Percentiles rank a stretch among this genome's conserved stretches.
These are phyloP conservation scores for Fusarium sp. DNA, from an alignment of 2,329 filamentous ascomycete genomes.

Conservation along the genomic window DNA sequence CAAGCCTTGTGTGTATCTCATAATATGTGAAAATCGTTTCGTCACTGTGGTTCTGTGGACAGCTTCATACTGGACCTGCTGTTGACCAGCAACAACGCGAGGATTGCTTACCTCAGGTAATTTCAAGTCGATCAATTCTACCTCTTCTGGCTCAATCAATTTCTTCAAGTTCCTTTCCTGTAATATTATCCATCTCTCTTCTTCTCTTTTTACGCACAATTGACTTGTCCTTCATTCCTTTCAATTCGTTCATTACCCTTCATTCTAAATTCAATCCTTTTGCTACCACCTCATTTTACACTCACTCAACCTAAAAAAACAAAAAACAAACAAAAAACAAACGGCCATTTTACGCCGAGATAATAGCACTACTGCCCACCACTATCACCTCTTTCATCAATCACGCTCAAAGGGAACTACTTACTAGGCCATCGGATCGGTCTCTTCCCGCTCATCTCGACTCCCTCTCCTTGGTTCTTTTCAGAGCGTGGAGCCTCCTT, in stretches of 20 bases:
- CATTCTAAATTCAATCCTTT: constrained; percentile 7
- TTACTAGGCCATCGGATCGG: constrained; percentile 16
- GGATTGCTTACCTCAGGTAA: constrained; percentile 39
- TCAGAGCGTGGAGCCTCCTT: constrained; percentile 33
- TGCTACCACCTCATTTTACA: constrained; percentile 9
- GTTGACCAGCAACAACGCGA: constrained; percentile 36
- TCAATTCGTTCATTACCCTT: constrained; percentile 23
- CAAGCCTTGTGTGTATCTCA: neutral
- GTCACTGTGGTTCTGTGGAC: constrained; percentile 30
- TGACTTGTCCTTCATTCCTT: constrained; percentile 38
- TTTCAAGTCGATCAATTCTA: constrained; percentile 33
- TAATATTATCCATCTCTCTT: neutral
- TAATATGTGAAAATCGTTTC: constrained; percentile 2
- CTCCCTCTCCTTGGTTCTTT: constrained; percentile 23
- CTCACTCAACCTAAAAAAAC: neutral
- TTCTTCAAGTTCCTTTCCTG: constrained; percentile 26
- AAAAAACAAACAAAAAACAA: neutral
- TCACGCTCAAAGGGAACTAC: constrained; percentile 14
- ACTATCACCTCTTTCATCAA: neutral
- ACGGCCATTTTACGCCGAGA: constrained; percentile 16
- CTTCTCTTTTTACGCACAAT: constrained; percentile 18
- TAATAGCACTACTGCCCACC: constrained; percentile 22
- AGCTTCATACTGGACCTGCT: constrained; percentile 23
- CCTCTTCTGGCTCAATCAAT: constrained; percentile 27
- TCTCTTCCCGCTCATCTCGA: constrained; percentile 27